Base-by-base conservation (phyloP, 306 rosid species). In the Lathyrus sativus region DNA sequence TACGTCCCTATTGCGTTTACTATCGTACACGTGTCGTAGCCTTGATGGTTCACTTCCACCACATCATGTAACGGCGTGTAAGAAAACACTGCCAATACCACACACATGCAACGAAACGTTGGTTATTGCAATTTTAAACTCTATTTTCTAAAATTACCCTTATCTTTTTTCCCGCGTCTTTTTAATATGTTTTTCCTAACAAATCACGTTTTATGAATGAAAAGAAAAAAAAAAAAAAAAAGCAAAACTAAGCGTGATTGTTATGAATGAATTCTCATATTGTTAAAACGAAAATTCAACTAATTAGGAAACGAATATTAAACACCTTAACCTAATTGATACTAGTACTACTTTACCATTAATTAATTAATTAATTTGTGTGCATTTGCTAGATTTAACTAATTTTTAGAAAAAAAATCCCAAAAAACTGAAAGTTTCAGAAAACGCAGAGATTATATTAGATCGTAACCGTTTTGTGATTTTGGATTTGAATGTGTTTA, bases 41-140 rank as follows among this genome's bases (percentile, higher is more conserved):
- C 96, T 24, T 19, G 48, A 53, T 73, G 44, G 75, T 72, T 60
- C 17, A 91, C 93, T 51, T 91, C 97, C 67, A 86, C 72, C 53
- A 88, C 89, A 39, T 91, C 97, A 44, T 88, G 85, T 24, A 76
- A 54, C 64, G 96, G 97, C 57, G 88, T 80, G 84, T 91, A 91
- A 1, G 37, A 10, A 76, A 91, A 91, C 70, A 91, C 97, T 91
- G 88, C 73, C 72, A 81, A 65, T 76, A 70, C 71, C 11, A 26
- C 26, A 26, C 59, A 22, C 31, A 59, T 26, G 41, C 15, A 7
- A 37, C 24, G 11, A 39, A 35, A 35, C 26, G 2, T 33, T 39
- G 13, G 2, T 11, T 19, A 48, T 13, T 33, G 26, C 33, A 53
- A 3, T 18, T 41, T 9, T 3, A 50, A 54, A 24, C 12, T 11